phyloP scores from a whole-genome alignment of 371 early-diverging fungal genomes.

The Mucor racemosus region DNA sequence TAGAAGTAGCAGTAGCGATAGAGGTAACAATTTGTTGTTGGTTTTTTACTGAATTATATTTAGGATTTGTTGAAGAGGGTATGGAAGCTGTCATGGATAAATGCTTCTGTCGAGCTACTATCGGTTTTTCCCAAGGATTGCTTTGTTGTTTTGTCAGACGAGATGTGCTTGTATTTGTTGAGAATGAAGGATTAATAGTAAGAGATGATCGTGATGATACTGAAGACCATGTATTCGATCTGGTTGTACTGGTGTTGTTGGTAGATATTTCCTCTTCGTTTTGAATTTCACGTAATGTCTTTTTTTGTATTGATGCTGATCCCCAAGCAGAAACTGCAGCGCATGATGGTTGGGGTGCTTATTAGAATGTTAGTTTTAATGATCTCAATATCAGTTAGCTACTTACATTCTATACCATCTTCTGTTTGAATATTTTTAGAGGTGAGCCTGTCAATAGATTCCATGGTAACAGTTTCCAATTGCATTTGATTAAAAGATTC shows the following conservation, averaged over 20 bases:
- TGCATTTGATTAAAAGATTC: not conserved
- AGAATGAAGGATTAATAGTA: not conserved
- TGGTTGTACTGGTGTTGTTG: not conserved
- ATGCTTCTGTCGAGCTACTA: conserved; percentile 13
- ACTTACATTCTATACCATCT: not conserved
- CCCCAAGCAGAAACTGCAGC: not conserved
- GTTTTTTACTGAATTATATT: not conserved
- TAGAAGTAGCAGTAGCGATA: too few relatives aligned
- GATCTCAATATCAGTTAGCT: not conserved
- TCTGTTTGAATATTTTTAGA: not conserved
- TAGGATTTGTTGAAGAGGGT: not conserved
- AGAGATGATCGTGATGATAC: conserved; percentile 9
- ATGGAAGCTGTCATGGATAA: conserved; percentile 15
- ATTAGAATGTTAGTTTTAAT: not conserved
- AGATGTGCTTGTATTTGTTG: conserved; percentile 9
- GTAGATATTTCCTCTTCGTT: not conserved
- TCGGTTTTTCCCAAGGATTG: conserved; percentile 10
- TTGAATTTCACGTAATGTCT: not conserved
- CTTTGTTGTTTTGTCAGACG: not conserved
- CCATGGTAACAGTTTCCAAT: not conserved
- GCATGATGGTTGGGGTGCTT: not conserved
- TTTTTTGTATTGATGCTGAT: not conserved
- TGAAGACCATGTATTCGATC: conserved; percentile 16
- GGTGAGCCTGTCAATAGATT: not conserved
- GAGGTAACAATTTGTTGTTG: not conserved